Conservation (phyloP, 164 flowering plant species). For the Vitis cinerea region DNA sequence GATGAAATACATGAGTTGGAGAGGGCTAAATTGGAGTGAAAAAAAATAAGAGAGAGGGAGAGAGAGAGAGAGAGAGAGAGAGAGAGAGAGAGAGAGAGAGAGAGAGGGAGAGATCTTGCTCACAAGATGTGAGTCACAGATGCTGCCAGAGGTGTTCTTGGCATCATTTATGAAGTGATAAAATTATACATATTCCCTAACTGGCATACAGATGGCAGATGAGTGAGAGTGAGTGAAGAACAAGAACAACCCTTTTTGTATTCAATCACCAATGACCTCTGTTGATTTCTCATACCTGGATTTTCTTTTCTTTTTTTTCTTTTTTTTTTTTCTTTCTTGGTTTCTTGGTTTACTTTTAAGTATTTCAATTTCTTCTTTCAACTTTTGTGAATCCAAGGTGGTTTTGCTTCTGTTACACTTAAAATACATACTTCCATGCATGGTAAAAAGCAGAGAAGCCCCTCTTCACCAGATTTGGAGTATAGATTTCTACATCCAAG, state of each 20-base stretch:
- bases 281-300: constrained; percentile 9
- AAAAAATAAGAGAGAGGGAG: background rate
- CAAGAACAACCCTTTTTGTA: constrained; percentile 25
- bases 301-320: background rate
- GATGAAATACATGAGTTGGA: no score
- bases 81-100: background rate
- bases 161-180: constrained; percentile 30
- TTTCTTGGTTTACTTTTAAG: constrained; percentile 6
- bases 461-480: constrained; percentile 35
- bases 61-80: background rate
- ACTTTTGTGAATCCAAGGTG: constrained; percentile 38
- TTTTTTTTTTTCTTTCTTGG: background rate
- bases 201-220: constrained; percentile 54
- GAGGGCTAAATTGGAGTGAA: constrained; percentile 1
- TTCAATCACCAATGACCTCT: background rate
- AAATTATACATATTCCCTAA: constrained; percentile 29
- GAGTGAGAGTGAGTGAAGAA: constrained; percentile 21
- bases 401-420: constrained; percentile 26
- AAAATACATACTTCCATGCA: constrained; percentile 30
- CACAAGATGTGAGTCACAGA: constrained; percentile 31
- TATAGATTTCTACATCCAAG: constrained; percentile 12
- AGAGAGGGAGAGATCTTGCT: constrained; percentile 23
- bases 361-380: constrained; percentile 13
- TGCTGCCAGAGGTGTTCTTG: constrained; percentile 50
- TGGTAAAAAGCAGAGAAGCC: constrained; percentile 39